phyloP scores from a whole-genome alignment of 768 basidiomycete species.

The Leccinellum luteum region DNA sequence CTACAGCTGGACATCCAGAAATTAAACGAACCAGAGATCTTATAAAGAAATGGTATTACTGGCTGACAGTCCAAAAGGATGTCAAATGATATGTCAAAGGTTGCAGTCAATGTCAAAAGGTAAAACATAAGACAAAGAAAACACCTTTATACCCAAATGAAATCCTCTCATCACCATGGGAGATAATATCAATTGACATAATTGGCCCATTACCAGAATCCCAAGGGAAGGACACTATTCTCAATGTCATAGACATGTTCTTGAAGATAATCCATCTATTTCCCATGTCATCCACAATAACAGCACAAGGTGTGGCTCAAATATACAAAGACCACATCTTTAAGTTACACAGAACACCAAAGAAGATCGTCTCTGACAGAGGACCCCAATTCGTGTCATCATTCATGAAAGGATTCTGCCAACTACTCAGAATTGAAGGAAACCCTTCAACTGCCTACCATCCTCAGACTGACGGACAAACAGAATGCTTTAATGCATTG shows the following conservation, averaged over 20 bases:
- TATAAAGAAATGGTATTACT: neutral
- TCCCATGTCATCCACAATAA: neutral
- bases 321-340: neutral
- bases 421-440: neutral
- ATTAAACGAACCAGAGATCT: neutral
- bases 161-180: neutral
- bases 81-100: neutral
- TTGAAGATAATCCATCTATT: neutral
- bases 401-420: neutral
- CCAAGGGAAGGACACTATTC: neutral
- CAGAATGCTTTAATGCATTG: accelerated
- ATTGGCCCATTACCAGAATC: neutral
- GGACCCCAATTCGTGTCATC: neutral
- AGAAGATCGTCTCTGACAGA: neutral
- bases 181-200: neutral
- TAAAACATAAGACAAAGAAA: accelerated
- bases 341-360: neutral
- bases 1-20: neutral
- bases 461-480: neutral
- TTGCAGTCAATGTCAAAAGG: neutral
- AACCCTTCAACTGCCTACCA: neutral
- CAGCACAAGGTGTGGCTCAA: neutral
- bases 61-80: neutral
- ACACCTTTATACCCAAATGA: neutral
- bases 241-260: neutral